These are phyloP conservation scores for Naumovozyma castellii DNA, from an alignment of 805 yeast species.

Conservation along the genomic window DNA sequence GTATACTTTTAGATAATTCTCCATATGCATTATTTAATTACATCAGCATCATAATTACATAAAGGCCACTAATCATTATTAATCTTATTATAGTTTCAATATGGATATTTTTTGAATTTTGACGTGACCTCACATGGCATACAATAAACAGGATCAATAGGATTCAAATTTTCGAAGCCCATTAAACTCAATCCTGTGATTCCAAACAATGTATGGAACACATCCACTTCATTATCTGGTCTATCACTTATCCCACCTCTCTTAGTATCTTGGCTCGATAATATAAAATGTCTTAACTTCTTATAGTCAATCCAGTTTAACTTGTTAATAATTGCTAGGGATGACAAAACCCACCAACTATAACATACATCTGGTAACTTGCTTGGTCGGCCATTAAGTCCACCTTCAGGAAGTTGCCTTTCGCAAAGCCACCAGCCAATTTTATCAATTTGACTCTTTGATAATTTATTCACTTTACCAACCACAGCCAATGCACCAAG, in stretches of 20 bases:
- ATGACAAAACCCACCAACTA: conserved; percentile 92
- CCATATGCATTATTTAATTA: neutral
- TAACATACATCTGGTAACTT: conserved; percentile 96
- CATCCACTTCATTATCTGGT: conserved; percentile 84
- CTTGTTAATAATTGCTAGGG: conserved; percentile 55
- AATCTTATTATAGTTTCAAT: neutral
- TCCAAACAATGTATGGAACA: conserved; percentile 87
- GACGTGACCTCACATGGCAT: conserved; percentile 44
- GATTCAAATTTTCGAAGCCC: conserved; percentile 48
- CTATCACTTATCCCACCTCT: conserved; percentile 91
- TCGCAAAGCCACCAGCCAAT: conserved; percentile 85
- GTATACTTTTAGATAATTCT: conserved; percentile 29
- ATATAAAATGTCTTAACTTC: conserved; percentile 55
- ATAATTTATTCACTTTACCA: conserved; percentile 42
- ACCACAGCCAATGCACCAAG: conserved; percentile 70
- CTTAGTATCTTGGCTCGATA: conserved; percentile 64
- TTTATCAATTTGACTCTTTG: conserved; percentile 32
- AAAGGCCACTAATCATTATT: too few relatives aligned
- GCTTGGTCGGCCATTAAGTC: conserved; percentile 92
- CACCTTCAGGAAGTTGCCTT: conserved; percentile 78
- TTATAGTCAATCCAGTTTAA: conserved; percentile 69
- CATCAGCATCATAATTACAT: neutral
- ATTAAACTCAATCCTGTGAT: conserved; percentile 77
- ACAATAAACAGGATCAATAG: conserved; percentile 80
- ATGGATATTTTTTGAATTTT: conserved; percentile 32